Evolutionary conservation across 352 stramenopile species (phyloP).

Genomic region (Pythium biforme): DNA sequence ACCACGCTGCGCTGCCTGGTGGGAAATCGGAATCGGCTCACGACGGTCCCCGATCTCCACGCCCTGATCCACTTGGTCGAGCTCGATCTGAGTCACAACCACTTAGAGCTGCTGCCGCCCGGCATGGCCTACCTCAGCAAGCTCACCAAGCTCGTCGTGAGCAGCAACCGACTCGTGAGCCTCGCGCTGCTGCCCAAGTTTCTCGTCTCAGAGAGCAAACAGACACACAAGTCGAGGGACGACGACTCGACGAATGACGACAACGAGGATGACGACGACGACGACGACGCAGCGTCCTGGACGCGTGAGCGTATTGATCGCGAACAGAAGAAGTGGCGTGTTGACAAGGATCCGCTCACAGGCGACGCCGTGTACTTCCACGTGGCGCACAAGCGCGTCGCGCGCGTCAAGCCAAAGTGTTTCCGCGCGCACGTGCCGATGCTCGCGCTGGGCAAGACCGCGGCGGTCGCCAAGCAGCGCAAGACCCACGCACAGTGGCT

Average conservation of each 20-base stretch:
- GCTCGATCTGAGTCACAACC: slow-evolving; percentile 66
- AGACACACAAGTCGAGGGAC: neutral
- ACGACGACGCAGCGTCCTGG: slow-evolving; percentile 7
- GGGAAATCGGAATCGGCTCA: slow-evolving; percentile 54
- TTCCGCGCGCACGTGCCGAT: slow-evolving; percentile 47
- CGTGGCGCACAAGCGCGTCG: slow-evolving; percentile 42
- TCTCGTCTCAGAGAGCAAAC: slow-evolving; percentile 10
- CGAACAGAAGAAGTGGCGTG: slow-evolving; percentile 53
- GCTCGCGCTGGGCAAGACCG: slow-evolving; percentile 30
- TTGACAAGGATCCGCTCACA: slow-evolving; percentile 54
- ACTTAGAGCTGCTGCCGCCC: slow-evolving; percentile 52
- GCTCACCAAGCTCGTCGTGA: slow-evolving; percentile 43
- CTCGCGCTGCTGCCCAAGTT: slow-evolving; percentile 49
- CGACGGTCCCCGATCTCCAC: slow-evolving; percentile 47
- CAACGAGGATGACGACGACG: slow-evolving; percentile 1
- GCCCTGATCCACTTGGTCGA: slow-evolving; percentile 40
- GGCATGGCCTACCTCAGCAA: slow-evolving; percentile 44
- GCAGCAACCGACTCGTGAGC: slow-evolving; percentile 62
- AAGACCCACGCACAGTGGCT: slow-evolving; percentile 18
- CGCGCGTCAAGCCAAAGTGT: slow-evolving; percentile 48
- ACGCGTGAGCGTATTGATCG: slow-evolving; percentile 20
- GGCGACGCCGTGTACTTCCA: slow-evolving; percentile 57
- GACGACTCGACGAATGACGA: neutral
- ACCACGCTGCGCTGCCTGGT: slow-evolving; percentile 35
- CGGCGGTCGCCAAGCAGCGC: slow-evolving; percentile 6